A percentile compares a stretch with the other conserved stretches of the same genome.
Conservation (phyloP, 2,329 filamentous ascomycete species). For the Exophiala alcalophila region DNA sequence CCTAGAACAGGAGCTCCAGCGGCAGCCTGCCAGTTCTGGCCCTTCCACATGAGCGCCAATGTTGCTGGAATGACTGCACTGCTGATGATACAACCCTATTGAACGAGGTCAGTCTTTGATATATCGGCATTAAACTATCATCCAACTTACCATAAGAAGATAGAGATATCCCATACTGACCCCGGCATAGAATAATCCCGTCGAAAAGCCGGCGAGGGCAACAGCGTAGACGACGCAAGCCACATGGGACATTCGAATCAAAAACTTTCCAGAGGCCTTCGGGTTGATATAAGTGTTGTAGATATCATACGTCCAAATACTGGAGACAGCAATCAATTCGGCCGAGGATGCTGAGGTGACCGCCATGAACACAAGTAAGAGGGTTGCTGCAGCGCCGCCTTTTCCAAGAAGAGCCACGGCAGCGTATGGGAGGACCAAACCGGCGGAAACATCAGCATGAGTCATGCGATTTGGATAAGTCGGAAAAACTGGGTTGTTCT, state of each 20-base stretch:
- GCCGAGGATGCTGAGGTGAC: conserved; percentile 81
- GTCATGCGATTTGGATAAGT: conserved; percentile 65
- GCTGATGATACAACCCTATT: conserved; percentile 85
- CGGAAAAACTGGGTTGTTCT: conserved; percentile 61
- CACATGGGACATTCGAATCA: conserved; percentile 77
- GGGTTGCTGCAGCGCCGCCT: conserved; percentile 73
- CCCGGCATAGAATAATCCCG: conserved; percentile 69
- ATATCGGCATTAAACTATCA: no score
- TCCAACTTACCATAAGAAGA: conserved; percentile 86
- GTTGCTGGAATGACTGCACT: conserved; percentile 80
- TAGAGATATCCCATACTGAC: conserved; percentile 81
- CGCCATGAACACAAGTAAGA: conserved; percentile 85
- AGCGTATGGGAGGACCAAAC: conserved; percentile 79
- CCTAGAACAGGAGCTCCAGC: conserved; percentile 67
- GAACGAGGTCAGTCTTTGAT: no score
- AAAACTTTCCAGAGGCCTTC: conserved; percentile 65
- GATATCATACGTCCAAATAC: conserved; percentile 83
- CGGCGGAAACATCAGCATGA: conserved; percentile 72
- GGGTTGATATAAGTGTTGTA: conserved; percentile 87
- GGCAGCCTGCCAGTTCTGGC: conserved; percentile 74
- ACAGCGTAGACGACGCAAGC: conserved; percentile 72
- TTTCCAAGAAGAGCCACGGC: conserved; percentile 79
- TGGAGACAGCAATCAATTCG: conserved; percentile 81
- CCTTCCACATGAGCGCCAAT: conserved; percentile 74
- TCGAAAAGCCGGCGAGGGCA: conserved; percentile 74